Conservation (phyloP, 495 filamentous ascomycete genomes). For the Hyaloscypha finlandica region DNA sequence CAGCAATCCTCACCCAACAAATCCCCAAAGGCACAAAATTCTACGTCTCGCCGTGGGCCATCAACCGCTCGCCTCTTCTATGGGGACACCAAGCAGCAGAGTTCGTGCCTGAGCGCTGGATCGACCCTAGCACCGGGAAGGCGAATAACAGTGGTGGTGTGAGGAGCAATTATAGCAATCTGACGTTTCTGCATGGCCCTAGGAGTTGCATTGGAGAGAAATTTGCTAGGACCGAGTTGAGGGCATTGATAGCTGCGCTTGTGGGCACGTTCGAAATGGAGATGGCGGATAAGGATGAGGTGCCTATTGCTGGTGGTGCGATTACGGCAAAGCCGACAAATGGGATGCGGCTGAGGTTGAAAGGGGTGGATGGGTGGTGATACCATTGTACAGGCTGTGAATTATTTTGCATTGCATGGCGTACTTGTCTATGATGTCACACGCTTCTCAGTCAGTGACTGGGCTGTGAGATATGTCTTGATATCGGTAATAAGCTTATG, state of each 20-base stretch:
- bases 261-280: slow-evolving; percentile 63
- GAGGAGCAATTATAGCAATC: slow-evolving; percentile 46
- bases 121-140: slow-evolving; percentile 26
- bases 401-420: too few relatives aligned
- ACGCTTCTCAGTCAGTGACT: too few relatives aligned
- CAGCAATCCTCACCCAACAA: slow-evolving; percentile 49
- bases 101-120: slow-evolving; percentile 36
- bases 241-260: slow-evolving; percentile 62
- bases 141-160: slow-evolving; percentile 31
- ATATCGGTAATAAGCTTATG: background rate
- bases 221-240: slow-evolving; percentile 72
- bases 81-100: slow-evolving; percentile 35
- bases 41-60: slow-evolving; percentile 48
- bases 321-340: slow-evolving; percentile 65
- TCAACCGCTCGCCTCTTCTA: slow-evolving; percentile 46
- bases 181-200: slow-evolving; percentile 49
- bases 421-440: too few relatives aligned
- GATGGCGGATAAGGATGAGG: slow-evolving; percentile 39
- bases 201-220: slow-evolving; percentile 53
- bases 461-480: too few relatives aligned
- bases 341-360: slow-evolving; percentile 64
- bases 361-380: slow-evolving; percentile 61
- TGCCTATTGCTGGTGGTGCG: slow-evolving; percentile 52
- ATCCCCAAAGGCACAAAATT: slow-evolving; percentile 53
- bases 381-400: too few relatives aligned